Conservation (phyloP, 495 filamentous ascomycete genomes). For the Parmelia sp. region DNA sequence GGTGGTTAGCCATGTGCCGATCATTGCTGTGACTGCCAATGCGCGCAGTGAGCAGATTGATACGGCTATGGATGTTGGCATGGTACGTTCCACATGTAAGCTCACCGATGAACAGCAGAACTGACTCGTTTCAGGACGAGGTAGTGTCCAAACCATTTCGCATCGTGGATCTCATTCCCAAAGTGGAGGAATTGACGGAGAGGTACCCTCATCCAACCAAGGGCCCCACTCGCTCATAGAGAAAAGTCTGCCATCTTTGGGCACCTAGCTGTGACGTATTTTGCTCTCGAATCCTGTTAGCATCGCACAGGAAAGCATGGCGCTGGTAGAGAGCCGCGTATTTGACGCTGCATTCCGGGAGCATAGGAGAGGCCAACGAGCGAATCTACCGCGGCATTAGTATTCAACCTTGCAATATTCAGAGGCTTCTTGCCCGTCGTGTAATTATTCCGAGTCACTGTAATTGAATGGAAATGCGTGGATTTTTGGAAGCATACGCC, state of each 20-base stretch:
- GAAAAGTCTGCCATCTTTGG: not conserved
- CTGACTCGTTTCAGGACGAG: slow-evolving; percentile 52
- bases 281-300: not conserved
- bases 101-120: not conserved
- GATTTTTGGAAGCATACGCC: not conserved
- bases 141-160: slow-evolving; percentile 78
- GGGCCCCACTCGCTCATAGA: not conserved
- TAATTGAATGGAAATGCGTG: not conserved
- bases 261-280: not conserved
- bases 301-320: not conserved
- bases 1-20: slow-evolving; percentile 54
- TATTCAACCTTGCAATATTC: not conserved
- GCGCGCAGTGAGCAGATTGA: slow-evolving; percentile 60
- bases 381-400: not conserved
- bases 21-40: slow-evolving; percentile 75
- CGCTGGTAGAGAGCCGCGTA: slow-evolving; percentile 1
- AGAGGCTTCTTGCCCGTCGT: not conserved
- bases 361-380: not conserved
- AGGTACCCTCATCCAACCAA: slow-evolving; percentile 10
- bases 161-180: slow-evolving; percentile 61
- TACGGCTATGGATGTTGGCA: slow-evolving; percentile 59
- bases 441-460: not conserved
- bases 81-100: slow-evolving; percentile 42
- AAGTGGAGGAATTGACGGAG: slow-evolving; percentile 40
- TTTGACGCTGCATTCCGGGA: not conserved